phyloP scores from a whole-genome alignment of 2,329 filamentous ascomycete species.

The Lanzia echinophila region DNA sequence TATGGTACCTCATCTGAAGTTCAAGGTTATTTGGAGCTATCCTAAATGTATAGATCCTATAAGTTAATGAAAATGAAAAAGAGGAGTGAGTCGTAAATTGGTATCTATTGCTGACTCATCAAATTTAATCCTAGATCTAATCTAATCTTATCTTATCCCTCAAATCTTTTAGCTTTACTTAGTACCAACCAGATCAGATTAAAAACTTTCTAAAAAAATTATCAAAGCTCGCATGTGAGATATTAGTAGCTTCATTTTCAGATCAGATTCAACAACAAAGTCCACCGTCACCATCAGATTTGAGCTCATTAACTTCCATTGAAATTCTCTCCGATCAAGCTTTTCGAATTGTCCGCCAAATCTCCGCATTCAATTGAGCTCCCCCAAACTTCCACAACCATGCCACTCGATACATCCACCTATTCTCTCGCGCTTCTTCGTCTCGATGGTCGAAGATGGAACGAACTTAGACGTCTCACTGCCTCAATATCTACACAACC shows the following conservation, averaged over 20 bases:
- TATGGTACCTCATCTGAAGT: too few relatives aligned
- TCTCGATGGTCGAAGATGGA: conserved; percentile 86
- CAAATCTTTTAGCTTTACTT: too few relatives aligned
- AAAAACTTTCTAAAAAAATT: neutral
- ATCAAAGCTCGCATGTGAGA: neutral
- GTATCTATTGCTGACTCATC: too few relatives aligned
- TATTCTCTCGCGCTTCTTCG: conserved; percentile 81
- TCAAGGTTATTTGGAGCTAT: too few relatives aligned
- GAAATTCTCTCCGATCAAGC: neutral
- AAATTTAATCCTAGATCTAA: neutral
- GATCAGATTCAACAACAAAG: too few relatives aligned
- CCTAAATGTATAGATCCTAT: too few relatives aligned
- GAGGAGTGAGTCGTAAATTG: too few relatives aligned
- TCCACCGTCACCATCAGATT: too few relatives aligned
- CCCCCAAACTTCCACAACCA: conserved; percentile 1
- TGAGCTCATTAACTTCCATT: neutral
- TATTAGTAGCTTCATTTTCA: too few relatives aligned
- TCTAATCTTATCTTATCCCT: neutral
- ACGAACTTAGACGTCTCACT: conserved; percentile 83
- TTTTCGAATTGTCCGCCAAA: neutral
- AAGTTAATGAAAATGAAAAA: too few relatives aligned
- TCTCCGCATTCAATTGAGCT: neutral
- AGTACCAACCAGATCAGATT: too few relatives aligned
- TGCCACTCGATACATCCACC: conserved; percentile 92
- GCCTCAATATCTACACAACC: conserved; percentile 90